A percentile compares a stretch with the other conserved stretches of the same genome.
Conservation (phyloP, 768 basidiomycete species). For the Mycena metata region DNA sequence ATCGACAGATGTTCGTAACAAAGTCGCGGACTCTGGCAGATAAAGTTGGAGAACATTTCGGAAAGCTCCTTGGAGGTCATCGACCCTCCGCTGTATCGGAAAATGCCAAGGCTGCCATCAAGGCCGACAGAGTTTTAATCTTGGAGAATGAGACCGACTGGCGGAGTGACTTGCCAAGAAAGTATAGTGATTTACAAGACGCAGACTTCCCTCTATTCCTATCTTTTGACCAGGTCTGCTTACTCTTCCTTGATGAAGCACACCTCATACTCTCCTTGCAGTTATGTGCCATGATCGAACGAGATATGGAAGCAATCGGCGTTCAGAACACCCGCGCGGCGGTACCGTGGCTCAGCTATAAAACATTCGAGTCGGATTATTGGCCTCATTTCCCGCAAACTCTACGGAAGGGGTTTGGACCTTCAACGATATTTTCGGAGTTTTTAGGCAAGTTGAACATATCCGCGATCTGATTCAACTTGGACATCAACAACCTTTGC, state of each 20-base stretch:
- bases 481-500: too few relatives aligned
- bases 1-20: constrained; percentile 80
- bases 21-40: constrained; percentile 74
- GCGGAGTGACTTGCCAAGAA: constrained; percentile 57
- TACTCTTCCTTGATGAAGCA: not conserved
- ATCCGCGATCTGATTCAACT: too few relatives aligned
- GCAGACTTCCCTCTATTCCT: constrained; percentile 79
- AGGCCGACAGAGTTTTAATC: constrained; percentile 3
- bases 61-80: constrained; percentile 54
- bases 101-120: not conserved
- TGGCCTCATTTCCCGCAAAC: constrained; percentile 58
- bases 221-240: constrained; percentile 70
- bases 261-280: not conserved
- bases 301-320: not conserved
- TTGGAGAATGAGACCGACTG: not conserved
- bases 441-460: constrained; percentile 60
- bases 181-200: constrained; percentile 69
- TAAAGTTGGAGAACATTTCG: constrained; percentile 78
- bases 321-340: not conserved
- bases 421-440: constrained; percentile 74
- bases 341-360: constrained; percentile 25
- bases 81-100: not conserved
- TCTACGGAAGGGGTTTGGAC: constrained; percentile 67
- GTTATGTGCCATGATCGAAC: constrained; percentile 21
- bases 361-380: constrained; percentile 30